Evolutionary conservation across 768 basidiomycete species (phyloP).

Genomic region (Ramaria sp.): DNA sequence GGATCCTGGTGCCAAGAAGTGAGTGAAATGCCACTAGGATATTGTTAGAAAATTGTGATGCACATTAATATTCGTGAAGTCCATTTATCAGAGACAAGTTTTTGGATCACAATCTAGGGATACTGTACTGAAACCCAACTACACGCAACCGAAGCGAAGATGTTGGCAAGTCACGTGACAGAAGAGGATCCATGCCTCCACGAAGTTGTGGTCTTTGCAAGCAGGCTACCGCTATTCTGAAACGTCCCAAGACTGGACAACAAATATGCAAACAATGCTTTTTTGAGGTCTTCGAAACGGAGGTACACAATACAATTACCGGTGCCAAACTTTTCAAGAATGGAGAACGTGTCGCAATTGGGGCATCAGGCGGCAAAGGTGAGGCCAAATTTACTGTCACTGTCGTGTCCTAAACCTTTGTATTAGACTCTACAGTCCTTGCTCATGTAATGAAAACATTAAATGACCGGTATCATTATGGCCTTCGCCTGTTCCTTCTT

Average conservation of each 20-base stretch:
- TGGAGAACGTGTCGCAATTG: slow-evolving; percentile 92
- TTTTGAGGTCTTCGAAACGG: slow-evolving; percentile 95
- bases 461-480: slow-evolving; percentile 90
- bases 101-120: not conserved
- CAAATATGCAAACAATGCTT: slow-evolving; percentile 96
- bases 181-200: slow-evolving; percentile 54
- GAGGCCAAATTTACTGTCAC: slow-evolving; percentile 8
- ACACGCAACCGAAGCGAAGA: too few species aligned
- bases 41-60: not conserved
- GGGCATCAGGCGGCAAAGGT: slow-evolving; percentile 98
- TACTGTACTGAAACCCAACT: not conserved
- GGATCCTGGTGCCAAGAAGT: slow-evolving; percentile 38
- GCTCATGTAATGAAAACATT: slow-evolving; percentile 95
- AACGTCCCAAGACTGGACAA: slow-evolving; percentile 93
- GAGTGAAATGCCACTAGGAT: not conserved
- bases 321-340: slow-evolving; percentile 74
- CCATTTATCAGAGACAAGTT: slow-evolving; percentile 20
- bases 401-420: slow-evolving; percentile 1
- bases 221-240: slow-evolving; percentile 74
- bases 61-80: slow-evolving; percentile 52
- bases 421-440: slow-evolving; percentile 88
- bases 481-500: slow-evolving; percentile 80
- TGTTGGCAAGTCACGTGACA: too few species aligned
- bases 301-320: slow-evolving; percentile 92
- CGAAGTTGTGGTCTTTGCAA: slow-evolving; percentile 69